These are phyloP conservation scores for Tetrapyrgos nigripes DNA, from an alignment of 1,284 basidiomycete species.

Conservation along the genomic window DNA sequence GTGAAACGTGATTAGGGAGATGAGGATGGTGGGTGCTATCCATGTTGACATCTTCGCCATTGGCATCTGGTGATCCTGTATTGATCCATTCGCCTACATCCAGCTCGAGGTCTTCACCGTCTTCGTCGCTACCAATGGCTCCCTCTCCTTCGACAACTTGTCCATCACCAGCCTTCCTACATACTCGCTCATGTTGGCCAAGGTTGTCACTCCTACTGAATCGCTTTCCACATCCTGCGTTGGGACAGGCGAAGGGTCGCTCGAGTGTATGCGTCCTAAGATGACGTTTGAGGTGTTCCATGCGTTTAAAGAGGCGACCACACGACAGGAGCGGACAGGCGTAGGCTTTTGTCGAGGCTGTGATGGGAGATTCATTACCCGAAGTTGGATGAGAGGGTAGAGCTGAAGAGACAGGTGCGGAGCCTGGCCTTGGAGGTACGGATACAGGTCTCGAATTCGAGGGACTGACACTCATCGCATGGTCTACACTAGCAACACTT, in stretches of 20 bases:
- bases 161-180: conserved; percentile 38
- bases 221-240: conserved; percentile 65
- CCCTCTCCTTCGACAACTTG: neutral
- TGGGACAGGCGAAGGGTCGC: conserved; percentile 76
- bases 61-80: conserved; percentile 7
- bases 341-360: conserved; percentile 46
- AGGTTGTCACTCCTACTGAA: conserved; percentile 90
- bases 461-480: neutral
- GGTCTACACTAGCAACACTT: neutral
- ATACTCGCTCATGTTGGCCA: conserved; percentile 82
- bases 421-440: neutral
- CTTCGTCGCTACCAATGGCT: conserved; percentile 1
- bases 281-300: conserved; percentile 89
- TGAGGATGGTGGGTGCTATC: too few relatives aligned
- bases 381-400: neutral
- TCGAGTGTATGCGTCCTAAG: conserved; percentile 91
- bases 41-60: conserved; percentile 22
- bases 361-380: conserved; percentile 2
- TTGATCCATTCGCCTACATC: conserved; percentile 23
- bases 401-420: neutral
- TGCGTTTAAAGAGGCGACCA: conserved; percentile 84
- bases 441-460: neutral
- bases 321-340: conserved; percentile 84
- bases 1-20: conserved; percentile 26
- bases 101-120: neutral